phyloP scores from a whole-genome alignment of 495 filamentous ascomycete genomes.

The Hypoxylon trugodes region DNA sequence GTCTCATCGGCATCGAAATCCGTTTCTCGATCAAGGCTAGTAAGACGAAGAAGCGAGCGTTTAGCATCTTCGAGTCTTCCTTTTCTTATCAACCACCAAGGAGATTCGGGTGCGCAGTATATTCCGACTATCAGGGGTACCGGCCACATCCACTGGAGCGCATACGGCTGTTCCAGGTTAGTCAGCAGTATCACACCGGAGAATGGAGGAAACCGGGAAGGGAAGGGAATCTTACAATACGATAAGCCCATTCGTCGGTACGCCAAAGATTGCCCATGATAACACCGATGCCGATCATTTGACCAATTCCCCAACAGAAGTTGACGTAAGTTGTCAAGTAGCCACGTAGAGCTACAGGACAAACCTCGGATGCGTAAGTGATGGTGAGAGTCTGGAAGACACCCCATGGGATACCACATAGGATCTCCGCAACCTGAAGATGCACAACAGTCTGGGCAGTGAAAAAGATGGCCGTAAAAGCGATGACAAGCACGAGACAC shows the following conservation, averaged over 20 bases:
- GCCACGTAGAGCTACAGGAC: conserved; percentile 73
- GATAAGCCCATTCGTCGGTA: conserved; percentile 67
- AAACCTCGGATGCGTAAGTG: conserved; percentile 84
- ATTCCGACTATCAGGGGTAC: conserved; percentile 76
- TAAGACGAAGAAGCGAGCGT: conserved; percentile 70
- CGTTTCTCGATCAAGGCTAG: conserved; percentile 62
- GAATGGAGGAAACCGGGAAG: neutral
- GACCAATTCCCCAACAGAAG: conserved; percentile 82
- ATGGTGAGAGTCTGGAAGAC: conserved; percentile 82
- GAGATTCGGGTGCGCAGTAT: conserved; percentile 75
- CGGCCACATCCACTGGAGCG: conserved; percentile 88
- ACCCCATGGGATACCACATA: conserved; percentile 81
- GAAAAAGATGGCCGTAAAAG: conserved; percentile 80
- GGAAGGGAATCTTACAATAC: conserved; percentile 57
- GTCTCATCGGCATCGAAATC: conserved; percentile 79
- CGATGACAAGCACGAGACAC: conserved; percentile 70
- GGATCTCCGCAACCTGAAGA: conserved; percentile 76
- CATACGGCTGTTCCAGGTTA: conserved; percentile 61
- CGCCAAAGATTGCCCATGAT: conserved; percentile 68
- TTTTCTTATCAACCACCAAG: conserved; percentile 84
- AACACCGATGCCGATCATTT: conserved; percentile 77
- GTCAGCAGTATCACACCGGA: conserved; percentile 11
- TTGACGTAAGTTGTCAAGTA: conserved; percentile 85
- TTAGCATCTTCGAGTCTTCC: conserved; percentile 75
- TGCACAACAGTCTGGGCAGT: conserved; percentile 73